Evolutionary conservation across 257 asterid species (phyloP), one percentile per base, ranked within the genome.

Genomic region (Petrea volubilis): DNA sequence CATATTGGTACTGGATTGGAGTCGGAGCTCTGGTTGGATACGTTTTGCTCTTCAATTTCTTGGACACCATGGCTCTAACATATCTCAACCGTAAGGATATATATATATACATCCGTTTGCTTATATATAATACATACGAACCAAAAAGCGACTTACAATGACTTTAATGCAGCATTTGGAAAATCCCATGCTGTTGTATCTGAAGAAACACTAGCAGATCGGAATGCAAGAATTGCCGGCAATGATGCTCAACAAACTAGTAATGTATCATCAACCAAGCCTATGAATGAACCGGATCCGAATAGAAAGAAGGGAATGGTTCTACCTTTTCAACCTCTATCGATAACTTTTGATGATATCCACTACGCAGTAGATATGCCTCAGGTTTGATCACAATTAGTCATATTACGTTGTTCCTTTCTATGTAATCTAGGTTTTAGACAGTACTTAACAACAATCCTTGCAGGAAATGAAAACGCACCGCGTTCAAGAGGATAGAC

Each of bases 311-410:
- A 76, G 66, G 97, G 98, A 79, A 88, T 93, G 98, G 78, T 93
- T 77, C 74, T 93, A 65, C 98, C 98, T 33, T 93, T 90, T 50
- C 78, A 79, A 44, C 95, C 98, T n/a, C 96, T 83, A 77, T 80
- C 95, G 31, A 76, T 93, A 64, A 84, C 95, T 28, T 92, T 90
- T 51, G 91, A 90, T 17, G 86, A 86, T 21, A 80, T 92, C 74
- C 77, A 47, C 46, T 92, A 92, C 53, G 82, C 95, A 14, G 96
- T 92, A n/a, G 96, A 92, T 23, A 92, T 90, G 93, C 98, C 98
- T 47, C 88, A 72, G 91, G 97, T 90, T n/a, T n/a, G n/a, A n/a
- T n/a, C n/a, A n/a, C n/a, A n/a, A n/a, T n/a, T n/a, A n/a, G n/a
- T n/a, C n/a, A 52, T 14, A 4, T 55, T 28, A n/a, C n/a, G n/a